Evolutionary conservation across 2,329 filamentous ascomycete genomes (phyloP).

Genomic region (Capronia coronata): DNA sequence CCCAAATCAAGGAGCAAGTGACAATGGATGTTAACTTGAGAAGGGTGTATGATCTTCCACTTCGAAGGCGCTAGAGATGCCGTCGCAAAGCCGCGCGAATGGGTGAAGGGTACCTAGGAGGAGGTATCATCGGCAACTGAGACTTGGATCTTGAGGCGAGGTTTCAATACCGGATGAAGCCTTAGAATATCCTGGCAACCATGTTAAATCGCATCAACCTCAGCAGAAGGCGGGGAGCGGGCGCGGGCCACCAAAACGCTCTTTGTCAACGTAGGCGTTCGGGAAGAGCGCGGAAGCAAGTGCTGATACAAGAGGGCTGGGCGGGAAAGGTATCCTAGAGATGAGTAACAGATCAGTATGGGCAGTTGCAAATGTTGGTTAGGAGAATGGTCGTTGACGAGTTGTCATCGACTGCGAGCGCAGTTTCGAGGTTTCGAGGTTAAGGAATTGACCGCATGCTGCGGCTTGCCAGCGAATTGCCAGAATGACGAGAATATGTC

Average conservation of each 20-base stretch:
- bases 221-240: neutral
- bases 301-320: neutral
- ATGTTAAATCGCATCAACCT: neutral
- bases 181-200: neutral
- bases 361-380: neutral
- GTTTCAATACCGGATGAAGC: neutral
- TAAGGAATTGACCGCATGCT: no score
- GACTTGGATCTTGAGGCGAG: neutral
- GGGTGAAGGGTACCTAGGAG: neutral
- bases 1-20: constrained; percentile 1
- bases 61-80: neutral
- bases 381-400: neutral
- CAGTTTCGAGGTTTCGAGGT: neutral
- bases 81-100: neutral
- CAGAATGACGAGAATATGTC: neutral
- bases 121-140: neutral
- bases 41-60: neutral
- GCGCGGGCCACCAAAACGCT: neutral
- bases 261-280: neutral
- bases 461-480: neutral
- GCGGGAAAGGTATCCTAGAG: neutral
- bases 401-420: neutral
- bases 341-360: neutral
- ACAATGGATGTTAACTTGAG: neutral
- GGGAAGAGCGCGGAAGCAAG: neutral